Percentiles rank a stretch among this genome's conserved stretches.
Conservation (phyloP, 2,329 filamentous ascomycete genomes). For the Hypoxylon sp. region DNA sequence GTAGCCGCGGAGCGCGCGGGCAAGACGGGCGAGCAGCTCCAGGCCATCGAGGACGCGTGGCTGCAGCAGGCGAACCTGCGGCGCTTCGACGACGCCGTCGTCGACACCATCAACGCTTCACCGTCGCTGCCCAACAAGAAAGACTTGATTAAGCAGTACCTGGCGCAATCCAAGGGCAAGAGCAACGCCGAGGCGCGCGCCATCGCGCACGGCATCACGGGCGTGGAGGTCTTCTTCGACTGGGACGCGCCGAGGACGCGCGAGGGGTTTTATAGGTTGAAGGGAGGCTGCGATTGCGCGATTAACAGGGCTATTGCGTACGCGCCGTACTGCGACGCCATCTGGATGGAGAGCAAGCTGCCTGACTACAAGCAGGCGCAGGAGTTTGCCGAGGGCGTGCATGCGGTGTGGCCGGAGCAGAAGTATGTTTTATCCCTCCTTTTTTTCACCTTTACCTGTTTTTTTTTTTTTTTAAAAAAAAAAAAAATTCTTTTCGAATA, state of each 20-base stretch:
- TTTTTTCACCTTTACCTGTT: constrained; percentile 8
- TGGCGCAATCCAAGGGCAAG: constrained; percentile 81
- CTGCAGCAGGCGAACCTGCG: constrained; percentile 81
- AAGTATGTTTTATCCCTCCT: constrained; percentile 73
- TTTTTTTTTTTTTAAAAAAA: too few species aligned
- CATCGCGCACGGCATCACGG: constrained; percentile 82
- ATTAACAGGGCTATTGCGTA: constrained; percentile 93
- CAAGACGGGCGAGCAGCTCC: constrained; percentile 84
- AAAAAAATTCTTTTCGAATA: too few species aligned
- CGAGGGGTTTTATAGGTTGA: constrained; percentile 94
- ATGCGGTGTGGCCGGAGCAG: constrained; percentile 94
- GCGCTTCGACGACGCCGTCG: constrained; percentile 91
- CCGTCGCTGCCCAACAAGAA: constrained; percentile 76
- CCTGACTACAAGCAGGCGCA: constrained; percentile 92
- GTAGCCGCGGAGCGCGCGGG: constrained; percentile 84
- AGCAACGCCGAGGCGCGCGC: constrained; percentile 85
- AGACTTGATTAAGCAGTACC: constrained; percentile 76
- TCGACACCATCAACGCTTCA: constrained; percentile 82
- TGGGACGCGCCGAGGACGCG: constrained; percentile 95
- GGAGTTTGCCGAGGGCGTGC: constrained; percentile 94
- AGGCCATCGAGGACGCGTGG: constrained; percentile 95
- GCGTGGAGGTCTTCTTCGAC: constrained; percentile 89
- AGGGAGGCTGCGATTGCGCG: constrained; percentile 91
- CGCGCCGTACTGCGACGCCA: constrained; percentile 92
- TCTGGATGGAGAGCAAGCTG: constrained; percentile 99